These are phyloP conservation scores for Triadica sebifera DNA, from an alignment of 345 rosid species.

Conservation along the genomic window DNA sequence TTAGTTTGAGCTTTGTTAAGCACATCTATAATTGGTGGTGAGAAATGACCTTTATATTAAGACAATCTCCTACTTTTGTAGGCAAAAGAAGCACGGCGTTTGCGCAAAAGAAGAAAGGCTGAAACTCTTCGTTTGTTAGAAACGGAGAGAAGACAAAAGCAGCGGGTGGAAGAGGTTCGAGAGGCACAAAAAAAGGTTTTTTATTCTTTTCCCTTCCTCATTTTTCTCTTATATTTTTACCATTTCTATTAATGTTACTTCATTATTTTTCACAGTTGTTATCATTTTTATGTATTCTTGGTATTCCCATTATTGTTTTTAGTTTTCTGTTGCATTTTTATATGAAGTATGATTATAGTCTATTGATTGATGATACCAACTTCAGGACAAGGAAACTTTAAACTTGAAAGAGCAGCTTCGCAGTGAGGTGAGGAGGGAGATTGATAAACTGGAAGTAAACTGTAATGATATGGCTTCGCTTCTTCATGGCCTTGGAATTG, in stretches of 20 bases:
- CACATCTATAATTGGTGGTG: neutral
- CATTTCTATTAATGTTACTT: neutral
- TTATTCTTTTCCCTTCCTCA: no score
- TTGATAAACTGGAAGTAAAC: constrained; percentile 14
- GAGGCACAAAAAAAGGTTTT: constrained; percentile 24
- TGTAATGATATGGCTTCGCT: constrained; percentile 19
- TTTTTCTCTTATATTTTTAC: neutral
- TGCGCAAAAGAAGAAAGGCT: constrained; percentile 24
- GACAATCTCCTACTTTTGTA: neutral
- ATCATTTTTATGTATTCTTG: neutral
- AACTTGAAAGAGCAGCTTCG: constrained; percentile 19
- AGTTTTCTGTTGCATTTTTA: neutral
- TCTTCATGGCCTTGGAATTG: constrained; percentile 21
- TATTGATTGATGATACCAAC: neutral
- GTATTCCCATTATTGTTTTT: neutral
- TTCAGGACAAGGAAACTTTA: constrained; percentile 20
- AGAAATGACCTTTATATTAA: neutral
- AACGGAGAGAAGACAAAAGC: constrained; percentile 22
- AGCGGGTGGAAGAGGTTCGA: constrained; percentile 22
- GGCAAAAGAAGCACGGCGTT: constrained; percentile 23
- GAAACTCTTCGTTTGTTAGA: constrained; percentile 18
- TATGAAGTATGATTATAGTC: neutral
- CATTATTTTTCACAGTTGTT: neutral
- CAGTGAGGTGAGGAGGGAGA: constrained; percentile 12
- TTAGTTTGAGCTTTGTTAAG: neutral